Evolutionary conservation across 83 land plant species (phyloP).

Genomic region (Thuja plicata): DNA sequence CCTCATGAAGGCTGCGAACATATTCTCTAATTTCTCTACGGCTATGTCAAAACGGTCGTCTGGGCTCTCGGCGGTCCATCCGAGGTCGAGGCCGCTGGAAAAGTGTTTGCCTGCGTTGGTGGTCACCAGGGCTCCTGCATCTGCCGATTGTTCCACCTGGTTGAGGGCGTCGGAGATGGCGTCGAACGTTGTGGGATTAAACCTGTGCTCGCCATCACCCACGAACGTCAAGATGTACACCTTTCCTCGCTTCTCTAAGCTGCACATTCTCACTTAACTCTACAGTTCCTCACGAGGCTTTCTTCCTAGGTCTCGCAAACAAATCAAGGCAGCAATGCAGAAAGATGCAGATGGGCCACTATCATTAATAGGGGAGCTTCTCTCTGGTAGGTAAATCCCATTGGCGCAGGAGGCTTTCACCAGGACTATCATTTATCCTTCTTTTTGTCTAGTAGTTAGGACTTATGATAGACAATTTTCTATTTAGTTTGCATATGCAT

Average conservation of each 20-base stretch:
- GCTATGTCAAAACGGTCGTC: not conserved
- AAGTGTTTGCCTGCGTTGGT: conserved; percentile 56
- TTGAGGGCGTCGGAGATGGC: conserved; percentile 46
- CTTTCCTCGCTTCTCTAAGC: conserved; percentile 41
- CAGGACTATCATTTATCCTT: no score
- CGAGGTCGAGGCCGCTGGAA: conserved; percentile 46
- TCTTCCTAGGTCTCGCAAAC: no score
- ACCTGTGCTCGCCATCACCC: conserved; percentile 67
- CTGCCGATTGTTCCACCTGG: no score
- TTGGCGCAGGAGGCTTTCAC: no score
- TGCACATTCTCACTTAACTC: conserved; percentile 24
- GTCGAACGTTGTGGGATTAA: conserved; percentile 40
- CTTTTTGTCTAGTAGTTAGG: no score
- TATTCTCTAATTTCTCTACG: not conserved
- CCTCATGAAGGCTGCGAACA: conserved; percentile 30
- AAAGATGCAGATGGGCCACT: no score
- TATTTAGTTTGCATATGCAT: no score
- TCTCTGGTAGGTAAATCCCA: no score
- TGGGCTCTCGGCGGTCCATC: not conserved
- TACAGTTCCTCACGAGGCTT: no score
- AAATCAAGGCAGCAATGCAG: no score
- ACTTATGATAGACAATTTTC: no score
- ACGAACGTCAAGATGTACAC: conserved; percentile 55
- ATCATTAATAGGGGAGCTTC: no score
- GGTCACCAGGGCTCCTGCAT: conserved; percentile 49